phyloP scores from a whole-genome alignment of 345 rosid genomes.

The Boechera retrofracta region DNA sequence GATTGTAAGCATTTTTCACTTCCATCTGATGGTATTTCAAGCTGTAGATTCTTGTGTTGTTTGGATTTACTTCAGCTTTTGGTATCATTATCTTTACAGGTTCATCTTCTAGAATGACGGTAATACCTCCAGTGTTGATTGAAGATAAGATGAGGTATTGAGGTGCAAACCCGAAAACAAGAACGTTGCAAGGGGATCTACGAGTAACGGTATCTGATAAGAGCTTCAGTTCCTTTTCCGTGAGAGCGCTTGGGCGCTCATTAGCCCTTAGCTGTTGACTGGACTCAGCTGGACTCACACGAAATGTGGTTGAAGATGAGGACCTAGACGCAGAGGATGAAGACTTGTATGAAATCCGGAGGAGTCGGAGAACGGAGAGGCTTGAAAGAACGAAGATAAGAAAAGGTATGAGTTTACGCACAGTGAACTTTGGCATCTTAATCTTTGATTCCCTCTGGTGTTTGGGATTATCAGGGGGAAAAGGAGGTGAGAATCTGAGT shows the following conservation, averaged over 20 bases:
- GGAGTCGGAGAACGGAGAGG: conserved; percentile 67
- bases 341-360: conserved; percentile 58
- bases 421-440: conserved; percentile 59
- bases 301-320: conserved; percentile 46
- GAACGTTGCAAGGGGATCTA: conserved; percentile 82
- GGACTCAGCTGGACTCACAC: conserved; percentile 32
- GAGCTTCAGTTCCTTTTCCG: conserved; percentile 68
- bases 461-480: conserved; percentile 52
- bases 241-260: conserved; percentile 41
- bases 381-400: conserved; percentile 65
- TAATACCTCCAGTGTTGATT: conserved; percentile 68
- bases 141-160: conserved; percentile 63
- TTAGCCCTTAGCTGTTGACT: conserved; percentile 14
- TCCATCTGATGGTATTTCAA: conserved; percentile 55
- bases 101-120: conserved; percentile 72
- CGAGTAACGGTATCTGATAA: conserved; percentile 53
- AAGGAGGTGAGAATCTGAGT: conserved; percentile 54
- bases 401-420: conserved; percentile 63
- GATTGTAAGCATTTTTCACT: conserved; percentile 65
- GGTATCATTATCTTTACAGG: conserved; percentile 53
- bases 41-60: conserved; percentile 57
- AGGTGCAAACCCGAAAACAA: conserved; percentile 67
- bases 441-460: conserved; percentile 35
- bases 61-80: conserved; percentile 43
- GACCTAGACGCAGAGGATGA: conserved; percentile 49